Evolutionary conservation across 768 basidiomycete genomes (phyloP), one percentile per base, ranked within the genome.

Genomic region (Pulveroboletus ravenelii): DNA sequence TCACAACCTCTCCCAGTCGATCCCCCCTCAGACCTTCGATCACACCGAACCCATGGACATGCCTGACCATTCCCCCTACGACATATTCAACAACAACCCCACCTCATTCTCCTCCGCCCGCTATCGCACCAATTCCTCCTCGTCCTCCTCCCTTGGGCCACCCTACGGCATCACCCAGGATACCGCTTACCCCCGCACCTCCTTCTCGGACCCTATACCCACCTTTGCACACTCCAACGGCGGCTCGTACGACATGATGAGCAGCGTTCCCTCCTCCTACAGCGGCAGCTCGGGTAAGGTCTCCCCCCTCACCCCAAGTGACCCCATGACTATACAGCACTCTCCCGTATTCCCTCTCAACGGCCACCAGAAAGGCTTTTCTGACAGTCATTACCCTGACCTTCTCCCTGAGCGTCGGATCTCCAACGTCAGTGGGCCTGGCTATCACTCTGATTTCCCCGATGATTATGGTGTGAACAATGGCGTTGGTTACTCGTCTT

Each of bases 91-190:
- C 50, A 74, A 72, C 64, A 72, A 75, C 41, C 64, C 69, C 36
- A 44, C 58, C 55, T 70, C 78, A 7, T 81, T 82, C 62, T 67
- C 70, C 44, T 77, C 79, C 40, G 74, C 79, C 51, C 81, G 85
- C 59, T 87, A 87, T 70, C 80, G 84, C 52, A 74, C 82, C 39
- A 85, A 85, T 72, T 82, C 82, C 30, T 83, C 85, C 45, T 85
- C 85, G 0, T 81, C 83, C 20, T 82, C 84, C 7, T 84, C 83
- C n/a, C 73, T 85, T 10, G 77, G 72, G n/a, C 78, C 78, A 40
- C 68, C 65, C 53, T 85, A 81, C 62, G 66, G 65, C 41, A 75
- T 85, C 51, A 70, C 73, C 56, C 71, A 76, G 27, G 83, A 89
- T 55, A 47, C 71, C 50, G 65, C 87, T 38, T 88, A 86, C 65